Conservation (phyloP, 176 grass and related monocot genomes). For the Carex cristatella region DNA sequence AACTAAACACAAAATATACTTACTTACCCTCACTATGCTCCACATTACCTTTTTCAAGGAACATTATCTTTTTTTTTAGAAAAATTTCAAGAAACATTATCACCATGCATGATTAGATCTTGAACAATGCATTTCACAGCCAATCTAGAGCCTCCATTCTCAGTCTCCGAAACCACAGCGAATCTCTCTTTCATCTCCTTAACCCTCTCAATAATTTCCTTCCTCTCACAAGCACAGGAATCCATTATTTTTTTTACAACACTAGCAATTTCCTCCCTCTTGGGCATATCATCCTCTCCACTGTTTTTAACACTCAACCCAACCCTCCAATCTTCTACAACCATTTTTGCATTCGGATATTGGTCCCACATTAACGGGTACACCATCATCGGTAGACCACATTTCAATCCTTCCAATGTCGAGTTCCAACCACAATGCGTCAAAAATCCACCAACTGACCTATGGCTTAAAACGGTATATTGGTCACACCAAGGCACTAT, state of each 20-base stretch:
- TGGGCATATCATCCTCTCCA: not conserved
- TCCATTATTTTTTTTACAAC: constrained; percentile 13
- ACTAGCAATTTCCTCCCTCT: constrained; percentile 8
- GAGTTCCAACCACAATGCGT: constrained; percentile 28
- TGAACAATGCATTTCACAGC: not conserved
- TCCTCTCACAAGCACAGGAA: constrained; percentile 13
- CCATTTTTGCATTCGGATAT: constrained; percentile 22
- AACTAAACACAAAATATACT: not conserved
- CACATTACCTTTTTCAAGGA: not conserved
- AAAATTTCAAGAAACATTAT: not conserved
- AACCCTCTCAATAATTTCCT: constrained; percentile 4
- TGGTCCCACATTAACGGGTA: constrained; percentile 25
- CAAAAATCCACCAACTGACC: constrained; percentile 17
- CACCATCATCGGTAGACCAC: constrained; percentile 9
- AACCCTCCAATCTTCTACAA: constrained; percentile 22
- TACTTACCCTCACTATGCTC: not conserved
- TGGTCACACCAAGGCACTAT: constrained; percentile 27
- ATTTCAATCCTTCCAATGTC: constrained; percentile 8
- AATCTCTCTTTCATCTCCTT: constrained; percentile 18
- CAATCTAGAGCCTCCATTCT: not conserved
- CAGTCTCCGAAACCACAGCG: not conserved
- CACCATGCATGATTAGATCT: not conserved
- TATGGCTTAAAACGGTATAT: constrained; percentile 16
- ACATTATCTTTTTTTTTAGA: too few species aligned
- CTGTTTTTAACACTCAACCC: not conserved